phyloP scores from a whole-genome alignment of 176 grass and related monocot species.

The Lolium rigidum region DNA sequence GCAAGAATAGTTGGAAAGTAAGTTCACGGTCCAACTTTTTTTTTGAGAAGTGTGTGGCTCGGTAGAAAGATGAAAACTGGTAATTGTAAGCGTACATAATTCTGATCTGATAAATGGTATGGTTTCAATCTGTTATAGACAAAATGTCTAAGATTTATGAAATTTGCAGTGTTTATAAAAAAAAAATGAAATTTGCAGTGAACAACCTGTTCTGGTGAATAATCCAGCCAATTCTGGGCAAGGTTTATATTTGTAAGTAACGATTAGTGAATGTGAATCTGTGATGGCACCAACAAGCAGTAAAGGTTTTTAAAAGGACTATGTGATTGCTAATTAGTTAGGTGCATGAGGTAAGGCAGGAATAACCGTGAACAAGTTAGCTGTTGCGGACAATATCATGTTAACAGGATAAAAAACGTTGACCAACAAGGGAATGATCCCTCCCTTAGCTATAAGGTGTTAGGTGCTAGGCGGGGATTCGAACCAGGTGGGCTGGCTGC shows the following conservation, averaged over 20 bases:
- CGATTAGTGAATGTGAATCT: neutral
- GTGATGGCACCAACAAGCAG: neutral
- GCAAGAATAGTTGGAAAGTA: too few relatives aligned
- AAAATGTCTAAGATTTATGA: neutral
- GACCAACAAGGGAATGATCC: too few relatives aligned
- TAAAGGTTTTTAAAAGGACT: neutral
- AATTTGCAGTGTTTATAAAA: neutral
- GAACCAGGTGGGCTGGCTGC: too few relatives aligned
- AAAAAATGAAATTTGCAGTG: neutral
- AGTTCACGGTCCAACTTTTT: too few relatives aligned
- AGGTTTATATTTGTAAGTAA: neutral
- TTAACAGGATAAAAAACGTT: too few relatives aligned
- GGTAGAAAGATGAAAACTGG: neutral
- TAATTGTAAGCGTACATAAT: neutral
- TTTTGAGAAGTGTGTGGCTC: too few relatives aligned
- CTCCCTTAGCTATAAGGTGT: too few relatives aligned
- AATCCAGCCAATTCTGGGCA: neutral
- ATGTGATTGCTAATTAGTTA: neutral
- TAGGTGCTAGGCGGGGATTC: too few relatives aligned
- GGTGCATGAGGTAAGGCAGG: too few relatives aligned
- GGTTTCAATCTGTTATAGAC: too few relatives aligned
- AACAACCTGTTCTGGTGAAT: neutral
- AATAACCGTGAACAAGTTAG: neutral
- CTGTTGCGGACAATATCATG: too few relatives aligned
- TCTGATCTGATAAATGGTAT: neutral